These are phyloP conservation scores for Didymosphaeria variabile DNA, from an alignment of 2,329 filamentous ascomycete species.

Conservation along the genomic window DNA sequence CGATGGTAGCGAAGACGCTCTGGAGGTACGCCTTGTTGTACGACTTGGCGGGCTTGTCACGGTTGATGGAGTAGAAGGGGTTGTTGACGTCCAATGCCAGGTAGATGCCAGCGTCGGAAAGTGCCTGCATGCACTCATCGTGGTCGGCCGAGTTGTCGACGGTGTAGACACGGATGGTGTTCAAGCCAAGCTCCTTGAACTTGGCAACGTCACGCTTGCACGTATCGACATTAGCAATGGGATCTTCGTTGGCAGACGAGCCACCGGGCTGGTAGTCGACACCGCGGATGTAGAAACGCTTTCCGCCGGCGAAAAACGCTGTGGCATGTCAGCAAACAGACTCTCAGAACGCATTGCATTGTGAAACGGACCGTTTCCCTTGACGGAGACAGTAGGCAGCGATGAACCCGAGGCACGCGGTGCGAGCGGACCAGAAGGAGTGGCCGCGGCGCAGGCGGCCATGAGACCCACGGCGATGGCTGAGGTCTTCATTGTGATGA, in stretches of 20 bases:
- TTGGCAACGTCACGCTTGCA: constrained; percentile 83
- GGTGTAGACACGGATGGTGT: constrained; percentile 91
- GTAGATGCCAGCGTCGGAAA: constrained; percentile 89
- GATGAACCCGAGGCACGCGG: constrained; percentile 45
- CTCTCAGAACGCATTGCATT: neutral
- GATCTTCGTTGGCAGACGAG: constrained; percentile 71
- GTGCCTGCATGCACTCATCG: constrained; percentile 82
- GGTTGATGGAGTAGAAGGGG: constrained; percentile 89
- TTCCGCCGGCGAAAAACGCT: constrained; percentile 69
- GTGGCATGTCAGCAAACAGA: constrained; percentile 32
- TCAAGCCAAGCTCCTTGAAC: constrained; percentile 87
- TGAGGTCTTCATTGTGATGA: constrained; percentile 59
- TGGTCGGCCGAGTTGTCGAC: constrained; percentile 87
- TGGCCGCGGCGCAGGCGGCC: constrained; percentile 57
- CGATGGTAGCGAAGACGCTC: constrained; percentile 86
- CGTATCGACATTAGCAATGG: constrained; percentile 73
- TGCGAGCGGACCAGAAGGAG: constrained; percentile 48
- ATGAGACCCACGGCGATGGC: constrained; percentile 58
- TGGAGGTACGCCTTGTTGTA: constrained; percentile 91
- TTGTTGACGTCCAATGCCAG: constrained; percentile 91
- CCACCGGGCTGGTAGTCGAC: constrained; percentile 74
- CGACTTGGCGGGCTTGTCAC: constrained; percentile 73
- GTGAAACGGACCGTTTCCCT: constrained; percentile 64
- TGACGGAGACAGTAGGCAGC: constrained; percentile 63
- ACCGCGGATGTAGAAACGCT: constrained; percentile 69